These are phyloP conservation scores for Boletus sp. DNA, from an alignment of 768 basidiomycete species.

Conservation along the genomic window DNA sequence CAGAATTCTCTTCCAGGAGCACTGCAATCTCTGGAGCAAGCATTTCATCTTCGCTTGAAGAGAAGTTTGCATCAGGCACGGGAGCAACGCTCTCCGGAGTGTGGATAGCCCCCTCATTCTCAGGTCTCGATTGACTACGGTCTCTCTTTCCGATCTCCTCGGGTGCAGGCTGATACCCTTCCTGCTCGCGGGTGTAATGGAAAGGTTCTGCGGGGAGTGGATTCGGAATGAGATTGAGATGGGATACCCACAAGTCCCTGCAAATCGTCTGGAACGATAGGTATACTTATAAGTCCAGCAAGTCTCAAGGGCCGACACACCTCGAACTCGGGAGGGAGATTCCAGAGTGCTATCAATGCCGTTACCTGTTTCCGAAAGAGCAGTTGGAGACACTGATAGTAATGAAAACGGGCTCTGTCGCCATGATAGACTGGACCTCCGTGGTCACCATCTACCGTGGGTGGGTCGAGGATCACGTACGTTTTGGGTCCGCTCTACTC, in stretches of 20 bases:
- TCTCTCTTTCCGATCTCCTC: constrained; percentile 2
- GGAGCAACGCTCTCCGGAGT: constrained; percentile 8
- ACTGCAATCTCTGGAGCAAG: constrained; percentile 36
- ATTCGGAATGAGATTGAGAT: constrained; percentile 59
- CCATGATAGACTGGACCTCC: constrained; percentile 73
- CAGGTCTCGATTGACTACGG: constrained; percentile 5
- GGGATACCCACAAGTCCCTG: constrained; percentile 76
- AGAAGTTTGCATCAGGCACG: constrained; percentile 5
- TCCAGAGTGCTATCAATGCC: constrained; percentile 59
- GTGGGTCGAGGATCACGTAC: constrained; percentile 35
- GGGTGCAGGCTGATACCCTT: constrained; percentile 12
- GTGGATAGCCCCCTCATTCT: constrained; percentile 15
- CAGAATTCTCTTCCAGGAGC: constrained; percentile 40
- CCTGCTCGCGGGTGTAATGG: constrained; percentile 41
- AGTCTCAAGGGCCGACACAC: constrained; percentile 36
- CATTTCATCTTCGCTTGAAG: constrained; percentile 24
- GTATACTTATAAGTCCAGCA: constrained; percentile 2
- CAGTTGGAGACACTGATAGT: constrained; percentile 82
- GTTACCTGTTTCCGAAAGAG: constrained; percentile 74
- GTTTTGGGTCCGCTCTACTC: constrained; percentile 57
- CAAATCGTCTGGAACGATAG: constrained; percentile 53
- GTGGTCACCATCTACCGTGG: background rate
- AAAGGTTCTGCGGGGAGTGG: constrained; percentile 63
- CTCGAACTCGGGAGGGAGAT: constrained; percentile 78
- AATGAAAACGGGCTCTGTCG: constrained; percentile 69